Evolutionary conservation across 2,329 filamentous ascomycete genomes (phyloP), one percentile per base, ranked within the genome.

Genomic region (Fusarium camptoceras): DNA sequence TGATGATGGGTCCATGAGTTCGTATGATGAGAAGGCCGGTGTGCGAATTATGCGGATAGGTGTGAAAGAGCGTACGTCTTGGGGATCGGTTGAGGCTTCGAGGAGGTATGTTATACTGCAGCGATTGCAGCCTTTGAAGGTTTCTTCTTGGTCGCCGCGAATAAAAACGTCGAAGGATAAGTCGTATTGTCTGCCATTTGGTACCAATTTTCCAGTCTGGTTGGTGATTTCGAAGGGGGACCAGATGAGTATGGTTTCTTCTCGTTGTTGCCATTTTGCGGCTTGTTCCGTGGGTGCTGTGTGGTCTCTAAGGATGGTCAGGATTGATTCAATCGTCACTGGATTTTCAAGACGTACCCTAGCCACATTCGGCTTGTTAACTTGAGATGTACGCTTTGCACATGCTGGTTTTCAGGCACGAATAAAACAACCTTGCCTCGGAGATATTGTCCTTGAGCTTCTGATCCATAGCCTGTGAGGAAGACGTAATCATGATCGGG

Each of bases 341-440:
- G 31, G 8, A 18, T 18, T 11, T 1, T 6, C 6, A 6, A 6
- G 16, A 39, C 59, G 15, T 41, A 64, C 61, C 61, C 61, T 24
- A 64, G 25, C 61, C 61, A 64, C 51, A 64, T 64, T 11, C 61
- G 27, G 41, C 61, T 50, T 1, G 31, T 59, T 6, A 64, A 15
- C 3, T 64, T 59, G 0, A 64, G 44, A 0, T 58, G 51, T 8
- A 64, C 51, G 2, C 14, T 34, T 9, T 18, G 10, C 1, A 50
- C 10, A 11, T 11, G 22, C 2, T 50, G 22, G 1, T 24, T 42
- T 2, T 46, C 39, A 1, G 61, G 61, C 2, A 64, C 8, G 8
- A 50, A 64, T 3, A 64, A 18, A 0, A 16, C 5, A 1, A 64
- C 8, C 3, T 50, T 50, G 8, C 61, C 61, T 0, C 59, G 44